Evolutionary conservation across 140 eudicot species (phyloP).

Genomic region (Cichorium intybus): DNA sequence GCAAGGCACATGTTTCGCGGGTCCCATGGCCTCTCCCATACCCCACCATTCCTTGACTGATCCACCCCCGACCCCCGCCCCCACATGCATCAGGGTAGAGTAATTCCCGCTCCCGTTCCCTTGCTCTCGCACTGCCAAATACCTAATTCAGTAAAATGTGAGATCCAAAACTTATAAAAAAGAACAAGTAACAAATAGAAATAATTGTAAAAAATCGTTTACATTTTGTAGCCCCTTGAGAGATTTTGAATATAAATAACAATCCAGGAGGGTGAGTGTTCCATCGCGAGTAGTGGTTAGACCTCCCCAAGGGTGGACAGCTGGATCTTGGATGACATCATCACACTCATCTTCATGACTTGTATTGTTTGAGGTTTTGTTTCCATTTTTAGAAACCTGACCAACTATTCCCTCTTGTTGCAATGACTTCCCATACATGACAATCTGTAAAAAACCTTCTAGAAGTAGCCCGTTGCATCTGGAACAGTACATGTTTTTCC

Average conservation of each 20-base stretch:
- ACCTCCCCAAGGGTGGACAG: slow-evolving; percentile 99
- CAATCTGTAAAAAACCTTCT: slow-evolving; percentile 94
- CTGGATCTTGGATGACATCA: slow-evolving; percentile 83
- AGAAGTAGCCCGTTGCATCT: slow-evolving; percentile 95
- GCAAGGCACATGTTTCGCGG: slow-evolving; percentile 89
- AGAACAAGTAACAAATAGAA: neutral
- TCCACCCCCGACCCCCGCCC: slow-evolving; percentile 90
- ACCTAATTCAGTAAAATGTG: slow-evolving; percentile 47
- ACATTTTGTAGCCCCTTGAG: slow-evolving; percentile 90
- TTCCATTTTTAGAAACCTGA: slow-evolving; percentile 40
- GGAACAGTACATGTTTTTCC: slow-evolving; percentile 95
- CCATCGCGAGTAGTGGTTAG: slow-evolving; percentile 86
- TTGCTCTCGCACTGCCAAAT: slow-evolving; percentile 82
- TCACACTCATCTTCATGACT: slow-evolving; percentile 44
- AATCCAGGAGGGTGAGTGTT: slow-evolving; percentile 82
- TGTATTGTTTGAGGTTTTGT: slow-evolving; percentile 37
- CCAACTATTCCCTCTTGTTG: slow-evolving; percentile 69
- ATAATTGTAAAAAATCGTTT: slow-evolving; percentile 18
- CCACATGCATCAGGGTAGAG: slow-evolving; percentile 98
- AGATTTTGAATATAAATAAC: slow-evolving; percentile 81
- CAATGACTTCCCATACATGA: slow-evolving; percentile 90
- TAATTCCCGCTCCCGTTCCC: slow-evolving; percentile 84
- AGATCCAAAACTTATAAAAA: slow-evolving; percentile 2
- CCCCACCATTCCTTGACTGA: slow-evolving; percentile 79
- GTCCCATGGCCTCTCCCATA: slow-evolving; percentile 92